A percentile compares a stretch with the other conserved stretches of the same genome.
Evolutionary conservation across 1,139 yeast genomes (phyloP).

Genomic region (Magnusiomyces fungicola): DNA sequence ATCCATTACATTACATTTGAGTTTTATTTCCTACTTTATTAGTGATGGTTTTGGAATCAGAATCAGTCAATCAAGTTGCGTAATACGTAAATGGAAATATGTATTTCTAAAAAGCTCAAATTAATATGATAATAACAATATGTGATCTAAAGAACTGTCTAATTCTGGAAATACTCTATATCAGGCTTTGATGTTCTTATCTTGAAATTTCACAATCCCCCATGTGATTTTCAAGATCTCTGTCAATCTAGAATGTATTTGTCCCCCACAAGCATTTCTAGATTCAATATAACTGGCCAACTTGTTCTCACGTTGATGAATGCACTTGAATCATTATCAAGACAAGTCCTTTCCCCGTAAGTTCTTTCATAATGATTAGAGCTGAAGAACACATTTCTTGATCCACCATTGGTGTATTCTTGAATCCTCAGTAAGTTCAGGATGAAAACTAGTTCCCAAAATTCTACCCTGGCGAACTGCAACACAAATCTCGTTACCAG

Average conservation of each 20-base stretch:
- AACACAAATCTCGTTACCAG: slow-evolving; percentile 37
- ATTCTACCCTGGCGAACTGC: slow-evolving; percentile 66
- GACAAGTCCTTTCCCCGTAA: neutral
- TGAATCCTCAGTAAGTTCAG: slow-evolving; percentile 56
- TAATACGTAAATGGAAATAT: neutral
- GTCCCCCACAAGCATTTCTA: neutral
- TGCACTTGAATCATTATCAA: neutral
- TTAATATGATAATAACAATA: no score
- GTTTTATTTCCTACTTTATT: neutral
- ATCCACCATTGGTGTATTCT: slow-evolving; percentile 71
- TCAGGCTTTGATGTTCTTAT: no score
- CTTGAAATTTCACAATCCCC: no score
- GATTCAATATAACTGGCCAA: no score
- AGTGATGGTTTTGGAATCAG: no score
- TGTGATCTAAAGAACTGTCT: neutral
- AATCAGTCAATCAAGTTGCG: neutral
- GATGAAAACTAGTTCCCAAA: slow-evolving; percentile 76
- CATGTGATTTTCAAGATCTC: no score
- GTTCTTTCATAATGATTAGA: neutral
- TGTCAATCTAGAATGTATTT: neutral
- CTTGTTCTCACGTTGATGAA: no score
- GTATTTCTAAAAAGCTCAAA: neutral
- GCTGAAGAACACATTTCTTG: slow-evolving; percentile 21
- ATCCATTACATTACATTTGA: neutral
- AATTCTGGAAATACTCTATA: neutral